phyloP scores from a whole-genome alignment of 2,329 filamentous ascomycete genomes.

The Xylariaceae sp. region DNA sequence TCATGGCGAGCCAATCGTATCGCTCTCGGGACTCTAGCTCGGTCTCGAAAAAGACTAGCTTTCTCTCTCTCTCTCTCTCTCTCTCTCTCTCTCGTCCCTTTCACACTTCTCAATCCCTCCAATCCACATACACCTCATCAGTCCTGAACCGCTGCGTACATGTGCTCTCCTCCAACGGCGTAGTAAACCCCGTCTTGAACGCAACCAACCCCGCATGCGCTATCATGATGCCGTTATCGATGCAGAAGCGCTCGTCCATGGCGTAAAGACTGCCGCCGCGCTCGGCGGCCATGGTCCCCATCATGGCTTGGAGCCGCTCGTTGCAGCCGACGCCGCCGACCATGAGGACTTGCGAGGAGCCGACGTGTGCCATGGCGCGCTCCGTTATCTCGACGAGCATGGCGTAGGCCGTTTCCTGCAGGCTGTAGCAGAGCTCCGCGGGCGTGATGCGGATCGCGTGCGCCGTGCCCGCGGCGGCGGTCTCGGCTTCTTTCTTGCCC shows the following conservation, averaged over 20 bases:
- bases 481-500: slow-evolving; percentile 5
- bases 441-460: slow-evolving; percentile 61
- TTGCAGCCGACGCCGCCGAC: slow-evolving; percentile 97
- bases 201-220: slow-evolving; percentile 89
- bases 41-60: no score
- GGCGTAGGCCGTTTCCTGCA: slow-evolving; percentile 92
- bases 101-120: slow-evolving; percentile 55
- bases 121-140: slow-evolving; percentile 75
- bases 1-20: no score
- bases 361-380: slow-evolving; percentile 96
- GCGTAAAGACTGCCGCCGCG: slow-evolving; percentile 87
- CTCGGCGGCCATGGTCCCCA: slow-evolving; percentile 90
- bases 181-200: slow-evolving; percentile 75
- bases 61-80: not conserved
- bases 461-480: slow-evolving; percentile 29
- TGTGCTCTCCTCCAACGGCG: slow-evolving; percentile 72
- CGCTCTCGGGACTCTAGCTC: no score
- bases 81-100: slow-evolving; percentile 5
- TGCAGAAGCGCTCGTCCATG: slow-evolving; percentile 96
- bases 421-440: slow-evolving; percentile 85
- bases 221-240: slow-evolving; percentile 99
- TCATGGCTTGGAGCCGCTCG: slow-evolving; percentile 93
- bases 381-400: slow-evolving; percentile 99
- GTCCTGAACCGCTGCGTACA: slow-evolving; percentile 82
- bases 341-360: slow-evolving; percentile 83